Evolutionary conservation across 768 basidiomycete species (phyloP).

Genomic region (Kondoa malvinella): DNA sequence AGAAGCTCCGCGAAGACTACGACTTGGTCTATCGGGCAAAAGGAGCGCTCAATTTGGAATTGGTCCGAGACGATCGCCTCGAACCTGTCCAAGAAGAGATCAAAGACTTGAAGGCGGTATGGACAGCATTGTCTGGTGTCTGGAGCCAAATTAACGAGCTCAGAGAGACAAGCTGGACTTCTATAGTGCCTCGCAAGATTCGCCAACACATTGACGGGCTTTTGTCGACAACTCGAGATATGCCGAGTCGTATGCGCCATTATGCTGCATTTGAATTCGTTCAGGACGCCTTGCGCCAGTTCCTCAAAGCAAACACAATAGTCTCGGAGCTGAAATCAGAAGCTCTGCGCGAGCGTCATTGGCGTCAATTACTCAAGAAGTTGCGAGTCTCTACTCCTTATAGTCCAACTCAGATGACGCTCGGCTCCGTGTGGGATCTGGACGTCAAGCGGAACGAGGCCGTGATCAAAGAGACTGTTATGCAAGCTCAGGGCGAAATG

Average conservation of each 20-base stretch:
- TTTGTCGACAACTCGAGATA: conserved; percentile 82
- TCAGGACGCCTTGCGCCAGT: conserved; percentile 66
- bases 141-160: conserved; percentile 86
- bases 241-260: conserved; percentile 97
- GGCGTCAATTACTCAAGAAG: conserved; percentile 90
- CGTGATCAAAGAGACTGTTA: conserved; percentile 80
- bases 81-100: conserved; percentile 90
- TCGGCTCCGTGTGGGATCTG: conserved; percentile 91
- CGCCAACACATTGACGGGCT: conserved; percentile 86
- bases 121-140: conserved; percentile 94
- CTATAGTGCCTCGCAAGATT: conserved; percentile 77
- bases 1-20: conserved; percentile 79
- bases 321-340: conserved; percentile 94
- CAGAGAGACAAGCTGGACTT: conserved; percentile 73
- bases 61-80: conserved; percentile 64
- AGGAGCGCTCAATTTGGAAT: conserved; percentile 85
- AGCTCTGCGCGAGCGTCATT: conserved; percentile 90
- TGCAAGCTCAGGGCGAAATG: conserved; percentile 90
- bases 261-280: conserved; percentile 98
- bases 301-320: conserved; percentile 75
- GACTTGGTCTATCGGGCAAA: conserved; percentile 90
- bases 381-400: conserved; percentile 58
- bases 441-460: conserved; percentile 86
- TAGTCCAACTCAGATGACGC: conserved; percentile 69
- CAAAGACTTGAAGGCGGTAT: conserved; percentile 89